Evolutionary conservation across 352 stramenopile species (phyloP), one percentile per base, ranked within the genome.

Genomic region (Pythium phragmiticola): DNA sequence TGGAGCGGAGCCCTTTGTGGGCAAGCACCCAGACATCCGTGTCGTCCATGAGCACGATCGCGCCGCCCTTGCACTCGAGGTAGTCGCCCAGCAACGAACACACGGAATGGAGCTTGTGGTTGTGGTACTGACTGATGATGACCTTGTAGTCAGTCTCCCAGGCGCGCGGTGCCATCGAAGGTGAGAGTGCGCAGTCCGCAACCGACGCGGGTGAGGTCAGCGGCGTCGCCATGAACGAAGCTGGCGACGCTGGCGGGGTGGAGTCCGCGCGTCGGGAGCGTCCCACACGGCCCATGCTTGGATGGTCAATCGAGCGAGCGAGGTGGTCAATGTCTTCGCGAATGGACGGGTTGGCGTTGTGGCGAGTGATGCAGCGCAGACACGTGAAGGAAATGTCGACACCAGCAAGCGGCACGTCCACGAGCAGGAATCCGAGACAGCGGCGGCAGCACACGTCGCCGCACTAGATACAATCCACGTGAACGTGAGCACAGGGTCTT

Each of bases 321-420:
- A 87, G 64, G 46, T 67, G 58, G 12, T 68, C 70, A 33, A 89
- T 69, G 34, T 86, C 76, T 4, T 80, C 72, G 0, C 80, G 69
- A 17, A 89, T 63, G 14, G 76, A 73, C 5, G 63, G 75, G 33
- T 80, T 82, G 53, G 50, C 50, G 19, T 76, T 77, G 65, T 86
- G 78, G 11, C 76, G 80, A 23, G 76, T 76, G 30, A 91, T 80
- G 42, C 82, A 91, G 7, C 72, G 69, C 41, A 75, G 72, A 30
- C 82, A 91, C 2, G 82, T 88, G 69, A 82, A 89, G 1, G 77
- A 74, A 39, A 89, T 77, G 50, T 91, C 80, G 11, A 89, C 75
- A 1, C 82, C 82, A 14, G 80, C 66, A 11, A 79, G 59, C 0
- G 82, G 82, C 33, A 91, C 77, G 56, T 89, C 75, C 12, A 91